Conservation (phyloP, 2,329 filamentous ascomycete genomes). For the Arachnomyces sp. region DNA sequence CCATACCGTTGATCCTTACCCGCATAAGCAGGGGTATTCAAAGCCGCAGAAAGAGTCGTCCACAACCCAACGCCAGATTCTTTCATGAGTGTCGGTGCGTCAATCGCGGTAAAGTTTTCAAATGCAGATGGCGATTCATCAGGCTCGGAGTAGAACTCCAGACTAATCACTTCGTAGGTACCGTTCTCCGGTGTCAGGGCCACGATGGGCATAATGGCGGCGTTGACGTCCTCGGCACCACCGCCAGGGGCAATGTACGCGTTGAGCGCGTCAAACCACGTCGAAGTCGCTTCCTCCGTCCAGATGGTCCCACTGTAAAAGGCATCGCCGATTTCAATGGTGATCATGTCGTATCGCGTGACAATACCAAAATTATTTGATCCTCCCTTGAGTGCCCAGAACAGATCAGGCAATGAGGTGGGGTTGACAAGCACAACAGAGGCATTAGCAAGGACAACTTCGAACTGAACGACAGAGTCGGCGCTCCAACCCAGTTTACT, state of each 20-base stretch:
- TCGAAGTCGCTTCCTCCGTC: too few relatives aligned
- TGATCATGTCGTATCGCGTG: constrained; percentile 20
- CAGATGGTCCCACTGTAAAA: too few relatives aligned
- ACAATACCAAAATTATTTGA: constrained; percentile 37
- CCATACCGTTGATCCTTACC: too few relatives aligned
- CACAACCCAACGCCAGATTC: too few relatives aligned
- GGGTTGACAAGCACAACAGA: constrained; percentile 22
- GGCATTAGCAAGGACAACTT: constrained; percentile 30
- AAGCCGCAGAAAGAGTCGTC: too few relatives aligned
- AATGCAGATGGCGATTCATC: constrained; percentile 47
- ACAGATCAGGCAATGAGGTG: constrained; percentile 25
- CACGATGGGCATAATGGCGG: constrained; percentile 23
- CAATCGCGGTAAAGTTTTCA: constrained; percentile 46
- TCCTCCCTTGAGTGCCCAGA: constrained; percentile 36
- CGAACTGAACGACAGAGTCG: constrained; percentile 25
- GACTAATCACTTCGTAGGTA: constrained; percentile 50
- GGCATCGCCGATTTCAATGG: constrained; percentile 23
- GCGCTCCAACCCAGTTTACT: constrained; percentile 23
- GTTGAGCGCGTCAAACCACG: constrained; percentile 44
- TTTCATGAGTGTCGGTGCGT: constrained; percentile 5
- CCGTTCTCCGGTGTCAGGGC: constrained; percentile 21
- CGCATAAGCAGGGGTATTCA: too few relatives aligned
- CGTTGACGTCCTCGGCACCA: constrained; percentile 27
- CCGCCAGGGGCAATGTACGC: constrained; percentile 31
- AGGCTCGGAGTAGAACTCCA: constrained; percentile 55